These are phyloP conservation scores for Erysimum pusillum DNA, from an alignment of 441 rosid species.

Conservation along the genomic window DNA sequence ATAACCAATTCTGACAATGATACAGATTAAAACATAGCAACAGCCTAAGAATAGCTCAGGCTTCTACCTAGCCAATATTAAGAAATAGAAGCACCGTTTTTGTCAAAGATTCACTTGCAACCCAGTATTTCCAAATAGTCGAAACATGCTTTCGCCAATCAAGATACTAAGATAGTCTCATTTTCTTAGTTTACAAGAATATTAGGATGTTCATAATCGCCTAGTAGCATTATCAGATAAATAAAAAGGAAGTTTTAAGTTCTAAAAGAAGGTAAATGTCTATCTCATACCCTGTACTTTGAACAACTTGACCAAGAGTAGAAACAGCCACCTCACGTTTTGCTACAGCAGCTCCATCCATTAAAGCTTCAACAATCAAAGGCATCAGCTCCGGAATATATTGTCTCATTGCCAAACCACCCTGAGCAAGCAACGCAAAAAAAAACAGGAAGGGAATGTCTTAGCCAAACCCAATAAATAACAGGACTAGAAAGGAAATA, in stretches of 20 bases:
- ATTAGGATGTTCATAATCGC: constrained; percentile 8
- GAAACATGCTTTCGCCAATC: constrained; percentile 35
- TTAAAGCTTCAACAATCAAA: constrained; percentile 93
- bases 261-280: constrained; percentile 40
- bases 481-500: constrained; percentile 20
- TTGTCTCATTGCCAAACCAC: constrained; percentile 96
- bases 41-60: constrained; percentile 29
- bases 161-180: constrained; percentile 27
- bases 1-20: constrained; percentile 16
- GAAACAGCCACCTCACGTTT: constrained; percentile 99
- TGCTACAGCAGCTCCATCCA: constrained; percentile 98
- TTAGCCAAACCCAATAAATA: constrained; percentile 30
- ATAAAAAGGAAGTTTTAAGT: neutral
- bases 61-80: constrained; percentile 13
- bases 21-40: constrained; percentile 22
- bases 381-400: constrained; percentile 98
- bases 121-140: constrained; percentile 26
- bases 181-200: constrained; percentile 20
- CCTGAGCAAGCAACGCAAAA: constrained; percentile 64
- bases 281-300: constrained; percentile 92
- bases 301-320: constrained; percentile 99
- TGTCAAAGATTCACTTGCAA: constrained; percentile 16
- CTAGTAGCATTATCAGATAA: constrained; percentile 24
- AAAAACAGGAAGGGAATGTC: constrained; percentile 6
- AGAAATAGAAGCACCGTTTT: constrained; percentile 4